Percentiles rank a stretch among this genome's conserved stretches.
These are phyloP conservation scores for Pseudocohnilembus persalinus DNA, from an alignment of 169 alveolate genomes.

Conservation along the genomic window DNA sequence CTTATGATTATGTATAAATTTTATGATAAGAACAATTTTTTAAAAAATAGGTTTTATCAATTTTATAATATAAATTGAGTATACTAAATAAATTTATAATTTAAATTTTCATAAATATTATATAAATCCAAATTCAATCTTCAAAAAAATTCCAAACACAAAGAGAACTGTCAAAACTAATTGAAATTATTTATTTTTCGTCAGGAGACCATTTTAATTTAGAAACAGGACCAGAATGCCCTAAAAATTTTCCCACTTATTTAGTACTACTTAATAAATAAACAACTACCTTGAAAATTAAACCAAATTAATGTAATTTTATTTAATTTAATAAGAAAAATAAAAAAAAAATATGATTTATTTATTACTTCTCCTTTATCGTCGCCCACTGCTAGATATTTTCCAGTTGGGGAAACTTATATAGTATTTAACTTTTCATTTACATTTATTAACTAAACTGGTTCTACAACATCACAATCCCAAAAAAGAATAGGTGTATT, in stretches of 20 bases:
- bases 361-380: constrained; percentile 71
- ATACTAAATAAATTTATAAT: too few relatives aligned
- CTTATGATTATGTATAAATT: too few relatives aligned
- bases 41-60: too few relatives aligned
- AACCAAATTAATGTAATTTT: background rate
- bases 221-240: constrained; percentile 81
- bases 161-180: constrained; percentile 78
- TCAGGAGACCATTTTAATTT: constrained; percentile 86
- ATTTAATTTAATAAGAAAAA: background rate
- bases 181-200: constrained; percentile 81
- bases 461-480: constrained; percentile 83
- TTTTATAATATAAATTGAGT: too few relatives aligned
- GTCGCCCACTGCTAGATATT: constrained; percentile 76
- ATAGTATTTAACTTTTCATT: constrained; percentile 59
- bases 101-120: too few relatives aligned
- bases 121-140: background rate
- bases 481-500: constrained; percentile 78
- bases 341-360: too few relatives aligned
- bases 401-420: constrained; percentile 80
- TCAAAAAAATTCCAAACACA: constrained; percentile 85
- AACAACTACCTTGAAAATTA: constrained; percentile 27
- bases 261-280: constrained; percentile 51
- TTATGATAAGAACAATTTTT: too few relatives aligned
- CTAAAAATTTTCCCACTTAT: constrained; percentile 68
- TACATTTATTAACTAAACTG: constrained; percentile 64